Conservation (phyloP, 2,329 filamentous ascomycete species). For the Alternaria viburni region DNA sequence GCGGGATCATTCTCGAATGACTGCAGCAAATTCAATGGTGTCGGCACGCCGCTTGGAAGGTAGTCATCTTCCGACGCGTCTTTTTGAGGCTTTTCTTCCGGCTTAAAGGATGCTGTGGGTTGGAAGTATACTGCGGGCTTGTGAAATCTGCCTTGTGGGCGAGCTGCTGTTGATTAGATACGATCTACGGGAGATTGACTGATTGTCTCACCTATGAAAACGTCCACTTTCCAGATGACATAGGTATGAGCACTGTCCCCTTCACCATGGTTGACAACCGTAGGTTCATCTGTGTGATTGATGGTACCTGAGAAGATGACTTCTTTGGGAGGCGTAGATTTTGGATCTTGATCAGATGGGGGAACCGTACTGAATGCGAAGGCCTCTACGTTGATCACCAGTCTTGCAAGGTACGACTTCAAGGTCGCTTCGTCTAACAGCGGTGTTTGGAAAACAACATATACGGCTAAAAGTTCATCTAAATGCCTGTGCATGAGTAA, state of each 20-base stretch:
- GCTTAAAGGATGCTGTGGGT: conserved; percentile 61
- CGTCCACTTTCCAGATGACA: conserved; percentile 49
- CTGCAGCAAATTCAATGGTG: conserved; percentile 78
- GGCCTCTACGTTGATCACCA: conserved; percentile 71
- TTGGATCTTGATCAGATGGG: conserved; percentile 48
- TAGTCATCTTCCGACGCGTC: conserved; percentile 64
- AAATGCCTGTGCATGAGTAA: conserved; percentile 59
- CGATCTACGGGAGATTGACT: too few relatives aligned
- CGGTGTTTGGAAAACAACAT: conserved; percentile 71
- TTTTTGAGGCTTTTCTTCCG: conserved; percentile 53
- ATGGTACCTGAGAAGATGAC: conserved; percentile 61
- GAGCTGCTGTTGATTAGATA: conserved; percentile 31
- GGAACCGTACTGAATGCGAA: conserved; percentile 63
- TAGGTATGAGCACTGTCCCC: conserved; percentile 36
- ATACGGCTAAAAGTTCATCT: conserved; percentile 77
- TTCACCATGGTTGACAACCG: conserved; percentile 37
- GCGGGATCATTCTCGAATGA: conserved; percentile 71
- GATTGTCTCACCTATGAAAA: conserved; percentile 42
- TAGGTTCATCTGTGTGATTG: conserved; percentile 39
- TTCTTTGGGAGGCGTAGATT: conserved; percentile 54
- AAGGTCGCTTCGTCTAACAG: conserved; percentile 64
- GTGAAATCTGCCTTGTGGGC: conserved; percentile 67
- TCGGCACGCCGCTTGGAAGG: conserved; percentile 70
- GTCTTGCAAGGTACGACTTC: conserved; percentile 64
- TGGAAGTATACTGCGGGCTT: conserved; percentile 70